These are phyloP conservation scores for Starmerella asiatica DNA, from an alignment of 805 yeast genomes.

Conservation along the genomic window DNA sequence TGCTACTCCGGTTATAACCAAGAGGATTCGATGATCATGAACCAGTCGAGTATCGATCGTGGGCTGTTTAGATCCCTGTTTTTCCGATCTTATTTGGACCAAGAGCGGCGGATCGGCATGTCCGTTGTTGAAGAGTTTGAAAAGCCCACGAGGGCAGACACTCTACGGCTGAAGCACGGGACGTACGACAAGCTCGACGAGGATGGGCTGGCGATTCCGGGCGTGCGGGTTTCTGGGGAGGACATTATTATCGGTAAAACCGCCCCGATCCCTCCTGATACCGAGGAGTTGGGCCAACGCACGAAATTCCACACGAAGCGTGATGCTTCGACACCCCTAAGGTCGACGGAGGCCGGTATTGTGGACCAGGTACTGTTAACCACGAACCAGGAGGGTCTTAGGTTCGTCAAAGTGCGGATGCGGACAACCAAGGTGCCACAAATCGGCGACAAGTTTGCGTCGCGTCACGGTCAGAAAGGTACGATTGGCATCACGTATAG, in stretches of 20 bases:
- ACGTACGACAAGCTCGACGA: constrained; percentile 96
- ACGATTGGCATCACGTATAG: constrained; percentile 98
- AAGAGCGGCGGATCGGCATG: constrained; percentile 97
- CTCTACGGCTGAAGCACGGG: constrained; percentile 91
- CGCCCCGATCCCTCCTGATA: constrained; percentile 98
- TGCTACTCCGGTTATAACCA: constrained; percentile 98
- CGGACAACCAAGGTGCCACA: constrained; percentile 98
- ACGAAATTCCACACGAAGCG: constrained; percentile 96
- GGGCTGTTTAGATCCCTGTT: constrained; percentile 92
- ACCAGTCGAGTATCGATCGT: constrained; percentile 92
- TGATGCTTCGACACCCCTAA: constrained; percentile 94
- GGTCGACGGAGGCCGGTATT: constrained; percentile 95
- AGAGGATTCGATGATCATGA: constrained; percentile 99
- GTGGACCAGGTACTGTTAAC: constrained; percentile 95
- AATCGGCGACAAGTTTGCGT: constrained; percentile 98
- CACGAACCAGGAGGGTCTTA: constrained; percentile 95
- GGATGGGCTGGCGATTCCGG: constrained; percentile 96
- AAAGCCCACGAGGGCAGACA: constrained; percentile 88
- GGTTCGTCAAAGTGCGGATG: constrained; percentile 95
- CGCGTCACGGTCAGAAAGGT: constrained; percentile 99
- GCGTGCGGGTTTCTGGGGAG: constrained; percentile 97
- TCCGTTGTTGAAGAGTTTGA: constrained; percentile 95
- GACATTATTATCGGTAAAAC: constrained; percentile 98
- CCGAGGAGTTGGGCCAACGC: constrained; percentile 96
- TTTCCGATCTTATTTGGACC: constrained; percentile 96